A percentile compares a stretch with the other conserved stretches of the same genome.
Conservation (phyloP, 164 flowering plant genomes). For the Buxus sempervirens region DNA sequence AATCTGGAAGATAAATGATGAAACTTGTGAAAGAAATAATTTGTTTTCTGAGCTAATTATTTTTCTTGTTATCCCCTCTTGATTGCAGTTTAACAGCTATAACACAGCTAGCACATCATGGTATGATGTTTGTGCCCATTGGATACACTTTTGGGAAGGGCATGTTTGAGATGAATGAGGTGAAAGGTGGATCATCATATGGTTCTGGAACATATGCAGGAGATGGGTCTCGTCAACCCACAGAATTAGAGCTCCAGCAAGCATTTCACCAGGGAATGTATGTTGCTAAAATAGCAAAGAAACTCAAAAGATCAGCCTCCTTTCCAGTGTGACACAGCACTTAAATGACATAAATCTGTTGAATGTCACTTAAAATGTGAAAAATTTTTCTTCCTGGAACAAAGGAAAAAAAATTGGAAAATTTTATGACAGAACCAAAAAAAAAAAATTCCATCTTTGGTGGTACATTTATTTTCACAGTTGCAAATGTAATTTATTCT, state of each 20-base stretch:
- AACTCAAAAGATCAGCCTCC: slow-evolving; percentile 45
- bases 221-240: slow-evolving; percentile 64
- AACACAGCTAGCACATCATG: slow-evolving; percentile 74
- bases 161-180: slow-evolving; percentile 76
- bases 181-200: slow-evolving; percentile 75
- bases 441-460: no score
- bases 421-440: no score
- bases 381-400: no score
- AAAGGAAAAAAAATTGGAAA: no score
- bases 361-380: background rate
- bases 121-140: slow-evolving; percentile 73
- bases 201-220: slow-evolving; percentile 87
- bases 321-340: background rate
- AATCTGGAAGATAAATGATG: background rate
- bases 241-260: slow-evolving; percentile 69
- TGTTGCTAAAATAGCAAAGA: slow-evolving; percentile 55
- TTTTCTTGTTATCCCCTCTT: background rate
- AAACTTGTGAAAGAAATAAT: background rate
- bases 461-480: no score
- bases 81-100: slow-evolving; percentile 60
- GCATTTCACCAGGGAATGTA: slow-evolving; percentile 88
- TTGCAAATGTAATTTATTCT: no score
- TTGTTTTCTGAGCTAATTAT: background rate
- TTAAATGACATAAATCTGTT: background rate
- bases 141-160: slow-evolving; percentile 79